Conservation (phyloP, 352 stramenopile species). For the Achlya hypogyna region DNA sequence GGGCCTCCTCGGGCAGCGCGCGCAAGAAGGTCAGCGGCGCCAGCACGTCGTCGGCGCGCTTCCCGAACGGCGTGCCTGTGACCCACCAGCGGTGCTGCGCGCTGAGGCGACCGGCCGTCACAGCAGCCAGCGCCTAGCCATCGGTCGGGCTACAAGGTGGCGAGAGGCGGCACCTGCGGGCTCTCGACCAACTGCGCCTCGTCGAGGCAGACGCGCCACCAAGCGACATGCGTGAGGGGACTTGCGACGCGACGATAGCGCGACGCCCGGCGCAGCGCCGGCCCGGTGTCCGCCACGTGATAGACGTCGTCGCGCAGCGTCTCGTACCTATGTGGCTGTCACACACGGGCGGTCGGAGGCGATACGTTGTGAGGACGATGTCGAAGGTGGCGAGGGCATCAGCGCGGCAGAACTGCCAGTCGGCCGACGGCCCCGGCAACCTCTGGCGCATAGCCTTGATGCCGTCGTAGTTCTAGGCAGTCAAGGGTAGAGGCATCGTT, state of each 20-base stretch:
- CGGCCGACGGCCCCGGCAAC: slow-evolving; percentile 28
- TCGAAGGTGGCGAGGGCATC: slow-evolving; percentile 70
- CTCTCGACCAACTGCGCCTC: slow-evolving; percentile 90
- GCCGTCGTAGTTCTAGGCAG: slow-evolving; percentile 33
- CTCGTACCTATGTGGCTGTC: slow-evolving; percentile 45
- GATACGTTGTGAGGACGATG: slow-evolving; percentile 79
- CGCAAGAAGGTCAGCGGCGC: slow-evolving; percentile 69
- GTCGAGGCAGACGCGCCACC: slow-evolving; percentile 88
- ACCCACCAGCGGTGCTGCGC: slow-evolving; percentile 77
- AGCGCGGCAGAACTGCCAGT: slow-evolving; percentile 48
- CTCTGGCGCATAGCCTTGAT: slow-evolving; percentile 37
- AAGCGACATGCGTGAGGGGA: slow-evolving; percentile 78
- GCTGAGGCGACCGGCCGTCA: slow-evolving; percentile 70
- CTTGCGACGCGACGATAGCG: slow-evolving; percentile 79
- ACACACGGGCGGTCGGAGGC: not conserved
- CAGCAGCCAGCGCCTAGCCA: slow-evolving; percentile 49
- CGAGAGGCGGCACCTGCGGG: slow-evolving; percentile 24
- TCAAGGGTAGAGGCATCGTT: no score
- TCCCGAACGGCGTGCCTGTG: slow-evolving; percentile 83
- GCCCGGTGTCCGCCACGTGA: slow-evolving; percentile 40
- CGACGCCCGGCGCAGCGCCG: slow-evolving; percentile 51
- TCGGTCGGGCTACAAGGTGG: not conserved
- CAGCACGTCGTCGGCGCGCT: slow-evolving; percentile 77
- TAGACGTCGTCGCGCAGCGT: slow-evolving; percentile 72
- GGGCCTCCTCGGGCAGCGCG: slow-evolving; percentile 36